phyloP scores from a whole-genome alignment of 768 basidiomycete genomes.

The Paxillus ammoniavirescens region DNA sequence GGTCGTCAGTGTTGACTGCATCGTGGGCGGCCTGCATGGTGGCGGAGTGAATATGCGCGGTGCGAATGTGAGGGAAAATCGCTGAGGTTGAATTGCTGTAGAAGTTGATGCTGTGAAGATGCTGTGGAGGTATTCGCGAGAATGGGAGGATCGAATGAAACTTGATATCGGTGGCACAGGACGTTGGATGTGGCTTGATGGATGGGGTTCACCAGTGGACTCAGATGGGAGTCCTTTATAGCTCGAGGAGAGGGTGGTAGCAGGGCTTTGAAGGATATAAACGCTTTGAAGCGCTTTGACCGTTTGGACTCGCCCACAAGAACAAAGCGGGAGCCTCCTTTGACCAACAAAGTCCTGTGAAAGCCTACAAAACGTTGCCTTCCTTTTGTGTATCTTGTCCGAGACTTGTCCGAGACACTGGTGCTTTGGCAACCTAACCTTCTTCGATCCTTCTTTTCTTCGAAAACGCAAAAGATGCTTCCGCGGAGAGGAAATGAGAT shows the following conservation, averaged over 20 bases:
- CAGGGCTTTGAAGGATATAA: neutral
- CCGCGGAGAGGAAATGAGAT: conserved; percentile 6
- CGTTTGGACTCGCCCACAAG: conserved; percentile 8
- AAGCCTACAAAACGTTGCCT: conserved; percentile 13
- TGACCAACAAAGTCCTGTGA: conserved; percentile 16
- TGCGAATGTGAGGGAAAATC: neutral
- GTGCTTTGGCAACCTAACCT: conserved; percentile 4
- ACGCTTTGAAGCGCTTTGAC: conserved; percentile 13
- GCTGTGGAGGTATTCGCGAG: neutral
- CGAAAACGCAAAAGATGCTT: too few relatives aligned
- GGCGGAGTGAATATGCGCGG: neutral
- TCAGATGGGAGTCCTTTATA: conserved; percentile 20
- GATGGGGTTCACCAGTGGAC: neutral
- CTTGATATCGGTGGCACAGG: neutral
- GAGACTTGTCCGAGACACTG: neutral
- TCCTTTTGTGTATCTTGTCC: conserved; percentile 8
- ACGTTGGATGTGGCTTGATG: neutral
- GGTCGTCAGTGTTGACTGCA: conserved; percentile 25
- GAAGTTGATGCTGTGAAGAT: neutral
- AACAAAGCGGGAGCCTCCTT: conserved; percentile 15
- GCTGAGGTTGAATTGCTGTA: neutral
- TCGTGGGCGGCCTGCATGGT: conserved; percentile 22
- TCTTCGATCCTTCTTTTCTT: neutral
- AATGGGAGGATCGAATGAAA: neutral
- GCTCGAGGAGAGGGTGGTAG: neutral